These are phyloP conservation scores for Ogataea degrootiae DNA, from an alignment of 805 yeast genomes.

Conservation along the genomic window DNA sequence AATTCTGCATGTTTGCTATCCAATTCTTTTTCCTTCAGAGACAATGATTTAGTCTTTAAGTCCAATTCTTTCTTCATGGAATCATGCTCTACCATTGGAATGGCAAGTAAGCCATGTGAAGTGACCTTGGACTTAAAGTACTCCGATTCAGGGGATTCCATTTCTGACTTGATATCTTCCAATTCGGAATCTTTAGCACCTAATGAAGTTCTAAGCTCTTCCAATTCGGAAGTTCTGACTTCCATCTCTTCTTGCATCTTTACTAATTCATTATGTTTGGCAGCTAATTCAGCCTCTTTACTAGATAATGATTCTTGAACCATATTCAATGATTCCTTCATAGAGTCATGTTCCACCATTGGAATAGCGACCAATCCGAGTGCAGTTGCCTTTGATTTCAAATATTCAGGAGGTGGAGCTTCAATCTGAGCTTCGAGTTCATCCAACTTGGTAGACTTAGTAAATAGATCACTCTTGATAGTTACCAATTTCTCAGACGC, in stretches of 20 bases:
- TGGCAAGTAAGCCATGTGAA: conserved; percentile 4
- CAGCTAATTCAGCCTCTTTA: neutral
- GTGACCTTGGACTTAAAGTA: conserved; percentile 3
- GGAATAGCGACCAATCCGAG: conserved; percentile 25
- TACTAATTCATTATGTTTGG: neutral
- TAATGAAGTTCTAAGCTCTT: neutral
- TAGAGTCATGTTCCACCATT: conserved; percentile 19
- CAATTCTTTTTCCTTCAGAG: neutral
- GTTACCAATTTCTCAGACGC: neutral
- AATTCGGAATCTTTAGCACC: neutral
- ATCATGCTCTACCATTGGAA: conserved; percentile 4
- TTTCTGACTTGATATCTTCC: neutral
- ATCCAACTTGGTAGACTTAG: neutral
- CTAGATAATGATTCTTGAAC: neutral
- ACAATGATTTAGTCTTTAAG: neutral
- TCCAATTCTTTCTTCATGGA: conserved; percentile 1
- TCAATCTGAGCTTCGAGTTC: conserved; percentile 3
- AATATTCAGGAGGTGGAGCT: conserved; percentile 5
- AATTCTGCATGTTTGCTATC: neutral
- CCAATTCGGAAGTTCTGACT: neutral
- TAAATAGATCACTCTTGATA: conserved; percentile 1
- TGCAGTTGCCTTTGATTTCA: conserved; percentile 2
- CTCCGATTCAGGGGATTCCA: neutral
- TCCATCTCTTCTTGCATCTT: neutral
- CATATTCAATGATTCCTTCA: neutral